phyloP scores from a whole-genome alignment of 768 basidiomycete genomes.

The Pluteus cervinus region DNA sequence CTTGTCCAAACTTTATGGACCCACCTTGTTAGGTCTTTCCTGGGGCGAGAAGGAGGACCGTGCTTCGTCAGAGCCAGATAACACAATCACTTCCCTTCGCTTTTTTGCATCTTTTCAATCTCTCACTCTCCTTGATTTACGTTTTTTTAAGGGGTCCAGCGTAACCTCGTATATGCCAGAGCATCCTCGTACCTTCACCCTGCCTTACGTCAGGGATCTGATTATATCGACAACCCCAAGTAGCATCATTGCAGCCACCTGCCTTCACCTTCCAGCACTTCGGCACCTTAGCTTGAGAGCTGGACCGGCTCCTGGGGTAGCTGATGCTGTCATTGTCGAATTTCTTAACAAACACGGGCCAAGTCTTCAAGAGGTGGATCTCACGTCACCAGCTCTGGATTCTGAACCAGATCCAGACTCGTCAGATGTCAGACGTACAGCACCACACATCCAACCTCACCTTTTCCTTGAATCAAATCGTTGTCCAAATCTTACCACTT shows the following conservation, averaged over 20 bases:
- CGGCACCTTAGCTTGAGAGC: conserved; percentile 35
- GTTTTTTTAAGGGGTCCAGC: conserved; percentile 29
- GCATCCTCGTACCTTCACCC: conserved; percentile 17
- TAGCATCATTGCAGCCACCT: conserved; percentile 31
- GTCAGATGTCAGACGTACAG: conserved; percentile 15
- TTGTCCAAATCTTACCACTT: conserved; percentile 39
- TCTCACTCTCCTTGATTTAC: conserved; percentile 40
- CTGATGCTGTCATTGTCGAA: conserved; percentile 18
- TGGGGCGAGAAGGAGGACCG: conserved; percentile 39
- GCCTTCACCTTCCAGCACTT: conserved; percentile 35
- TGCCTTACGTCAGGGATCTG: conserved; percentile 37
- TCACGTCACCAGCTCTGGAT: conserved; percentile 29
- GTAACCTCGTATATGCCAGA: conserved; percentile 10
- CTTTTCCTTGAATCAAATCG: conserved; percentile 34
- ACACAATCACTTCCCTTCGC: conserved; percentile 22
- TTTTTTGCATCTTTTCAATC: conserved; percentile 35
- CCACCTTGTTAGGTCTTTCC: conserved; percentile 34
- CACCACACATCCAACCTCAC: conserved; percentile 31
- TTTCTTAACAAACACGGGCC: conserved; percentile 39
- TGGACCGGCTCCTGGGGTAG: conserved; percentile 11
- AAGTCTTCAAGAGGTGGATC: conserved; percentile 32
- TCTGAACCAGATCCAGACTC: conserved; percentile 18
- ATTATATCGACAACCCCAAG: conserved; percentile 33
- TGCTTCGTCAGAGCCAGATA: conserved; percentile 9
- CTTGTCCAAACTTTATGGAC: conserved; percentile 33